phyloP scores from a whole-genome alignment of 352 stramenopile genomes.

The Globisporangium iwayamae region DNA sequence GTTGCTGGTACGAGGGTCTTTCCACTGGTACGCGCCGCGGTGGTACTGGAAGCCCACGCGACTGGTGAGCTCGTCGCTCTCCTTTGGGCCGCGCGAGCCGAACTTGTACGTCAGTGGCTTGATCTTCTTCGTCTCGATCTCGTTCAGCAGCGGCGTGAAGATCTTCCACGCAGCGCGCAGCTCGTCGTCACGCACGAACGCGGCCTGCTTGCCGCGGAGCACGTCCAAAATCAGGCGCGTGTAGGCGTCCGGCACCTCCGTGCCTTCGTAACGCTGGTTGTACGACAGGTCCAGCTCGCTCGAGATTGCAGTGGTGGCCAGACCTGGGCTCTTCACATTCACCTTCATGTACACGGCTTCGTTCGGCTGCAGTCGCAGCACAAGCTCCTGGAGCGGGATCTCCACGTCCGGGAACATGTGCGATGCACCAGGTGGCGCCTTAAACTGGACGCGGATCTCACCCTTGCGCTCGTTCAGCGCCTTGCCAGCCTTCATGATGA shows the following conservation, averaged over 20 bases:
- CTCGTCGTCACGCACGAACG: constrained; percentile 98
- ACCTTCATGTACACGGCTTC: constrained; percentile 97
- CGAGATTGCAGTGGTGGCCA: constrained; percentile 89
- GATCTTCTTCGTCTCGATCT: constrained; percentile 92
- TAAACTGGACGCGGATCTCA: constrained; percentile 97
- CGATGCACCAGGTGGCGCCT: constrained; percentile 82
- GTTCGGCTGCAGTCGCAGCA: constrained; percentile 96
- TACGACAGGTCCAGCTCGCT: constrained; percentile 97
- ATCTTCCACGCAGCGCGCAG: constrained; percentile 96
- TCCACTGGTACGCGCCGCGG: constrained; percentile 71
- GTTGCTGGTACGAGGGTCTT: constrained; percentile 39
- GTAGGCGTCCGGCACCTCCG: constrained; percentile 95
- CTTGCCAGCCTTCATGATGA: constrained; percentile 99
- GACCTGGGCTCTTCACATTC: constrained; percentile 95
- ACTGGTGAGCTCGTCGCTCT: constrained; percentile 81
- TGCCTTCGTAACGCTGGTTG: constrained; percentile 78
- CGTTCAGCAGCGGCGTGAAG: constrained; percentile 97
- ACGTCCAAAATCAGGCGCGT: constrained; percentile 97
- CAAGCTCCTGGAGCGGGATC: constrained; percentile 94
- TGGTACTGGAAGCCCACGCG: constrained; percentile 79
- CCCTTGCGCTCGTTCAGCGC: constrained; percentile 96
- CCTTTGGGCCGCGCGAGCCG: constrained; percentile 90
- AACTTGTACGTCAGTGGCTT: constrained; percentile 91
- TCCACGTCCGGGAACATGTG: constrained; percentile 90
- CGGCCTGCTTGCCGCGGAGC: constrained; percentile 91